Evolutionary conservation across 257 asterid genomes (phyloP).

Genomic region (Fraxinus excelsior): DNA sequence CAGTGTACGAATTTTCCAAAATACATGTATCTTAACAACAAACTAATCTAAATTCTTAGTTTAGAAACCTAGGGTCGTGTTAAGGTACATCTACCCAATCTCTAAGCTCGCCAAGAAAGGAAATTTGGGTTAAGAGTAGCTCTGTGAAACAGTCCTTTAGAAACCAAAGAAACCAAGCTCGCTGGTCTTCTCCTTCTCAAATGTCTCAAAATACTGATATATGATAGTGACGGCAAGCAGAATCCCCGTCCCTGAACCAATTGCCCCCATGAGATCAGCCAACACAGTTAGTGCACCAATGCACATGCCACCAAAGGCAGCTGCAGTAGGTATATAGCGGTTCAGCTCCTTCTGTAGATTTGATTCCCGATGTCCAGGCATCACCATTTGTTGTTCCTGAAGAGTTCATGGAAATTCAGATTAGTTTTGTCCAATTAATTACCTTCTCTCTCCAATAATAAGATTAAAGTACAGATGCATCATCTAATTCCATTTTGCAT

Average conservation of each 20-base stretch:
- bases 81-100: neutral
- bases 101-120: neutral
- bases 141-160: neutral
- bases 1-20: neutral
- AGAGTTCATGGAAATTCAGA: neutral
- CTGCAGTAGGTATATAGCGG: conserved; percentile 29
- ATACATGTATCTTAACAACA: neutral
- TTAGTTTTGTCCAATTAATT: neutral
- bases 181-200: conserved; percentile 27
- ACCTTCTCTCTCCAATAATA: neutral
- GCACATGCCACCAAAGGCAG: conserved; percentile 29
- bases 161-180: conserved; percentile 29
- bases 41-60: neutral
- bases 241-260: conserved; percentile 25
- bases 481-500: neutral
- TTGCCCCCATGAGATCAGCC: conserved; percentile 29
- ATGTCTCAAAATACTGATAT: conserved; percentile 29
- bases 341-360: conserved; percentile 28
- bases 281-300: conserved; percentile 21
- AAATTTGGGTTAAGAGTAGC: neutral
- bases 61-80: neutral
- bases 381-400: conserved; percentile 32
- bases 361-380: conserved; percentile 24
- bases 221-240: conserved; percentile 26
- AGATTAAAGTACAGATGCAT: neutral